Evolutionary conservation across 2,329 filamentous ascomycete species (phyloP), one percentile per base, ranked within the genome.

Genomic region (Penicillium sp.): DNA sequence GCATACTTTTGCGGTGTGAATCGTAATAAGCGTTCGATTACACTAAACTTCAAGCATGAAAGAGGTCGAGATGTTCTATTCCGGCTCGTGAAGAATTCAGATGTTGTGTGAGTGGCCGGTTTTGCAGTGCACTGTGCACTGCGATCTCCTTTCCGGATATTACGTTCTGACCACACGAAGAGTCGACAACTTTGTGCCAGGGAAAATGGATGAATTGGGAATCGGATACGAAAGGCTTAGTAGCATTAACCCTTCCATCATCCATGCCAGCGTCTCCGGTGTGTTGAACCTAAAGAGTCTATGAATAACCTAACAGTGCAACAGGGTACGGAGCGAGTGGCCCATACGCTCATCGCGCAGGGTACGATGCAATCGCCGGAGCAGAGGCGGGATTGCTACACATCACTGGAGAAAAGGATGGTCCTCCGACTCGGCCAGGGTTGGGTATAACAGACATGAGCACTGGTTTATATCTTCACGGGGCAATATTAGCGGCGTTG

Each of bases 311-410:
- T 45, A 45, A 45, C 11, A 19, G n/a, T 29, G 24, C 13, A 3
- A 9, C 5, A 62, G 59, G 75, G 36, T 78, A 77, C 52, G 77
- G 77, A 1, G 65, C 70, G 4, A 61, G 58, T 8, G 77, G 78
- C 0, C 78, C 77, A 2, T 80, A 75, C 53, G 64, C 70, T 3
- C 67, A 69, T 26, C 67, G 77, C 8, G 73, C 76, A 6, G 77
- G 78, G 0, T 80, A 79, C 60, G 77, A 80, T 56, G 73, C 73
- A 10, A 79, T 80, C 21, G 76, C 72, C 0, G 77, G 68, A 4
- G 76, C 75, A 0, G 76, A 79, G 55, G 75, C 65, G 11, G 77
- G 77, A 0, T 63, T 79, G 18, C 66, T 80, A 26, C 76, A 79
- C 54, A 68, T 79, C 10, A 79, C 76, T 0, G 77, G 77, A 3